phyloP scores from a whole-genome alignment of 106 monocot genomes.

The Acorus calamus region DNA sequence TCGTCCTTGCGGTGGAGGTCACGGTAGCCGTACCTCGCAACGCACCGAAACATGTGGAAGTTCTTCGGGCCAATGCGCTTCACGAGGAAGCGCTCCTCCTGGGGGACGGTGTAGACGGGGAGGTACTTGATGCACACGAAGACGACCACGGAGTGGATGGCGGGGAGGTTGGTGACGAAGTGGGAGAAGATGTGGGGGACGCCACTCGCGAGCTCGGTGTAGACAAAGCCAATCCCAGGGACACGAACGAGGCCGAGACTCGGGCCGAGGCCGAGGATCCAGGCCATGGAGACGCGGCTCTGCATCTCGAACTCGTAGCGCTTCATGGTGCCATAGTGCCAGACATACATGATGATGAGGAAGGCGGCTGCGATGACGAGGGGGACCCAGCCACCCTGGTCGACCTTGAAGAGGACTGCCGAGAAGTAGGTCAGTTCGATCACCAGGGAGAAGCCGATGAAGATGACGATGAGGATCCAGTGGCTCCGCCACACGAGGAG shows the following conservation, averaged over 20 bases:
- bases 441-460: slow-evolving; percentile 61
- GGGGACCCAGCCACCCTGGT: slow-evolving; percentile 92
- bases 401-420: slow-evolving; percentile 67
- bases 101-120: slow-evolving; percentile 74
- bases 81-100: slow-evolving; percentile 65
- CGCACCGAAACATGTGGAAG: slow-evolving; percentile 82
- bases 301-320: slow-evolving; percentile 90
- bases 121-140: slow-evolving; percentile 89
- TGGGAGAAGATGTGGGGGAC: slow-evolving; percentile 93
- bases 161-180: slow-evolving; percentile 86
- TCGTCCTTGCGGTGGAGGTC: slow-evolving; percentile 77
- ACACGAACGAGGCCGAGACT: slow-evolving; percentile 83
- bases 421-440: slow-evolving; percentile 83
- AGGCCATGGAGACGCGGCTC: slow-evolving; percentile 79
- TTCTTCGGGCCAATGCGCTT: slow-evolving; percentile 77
- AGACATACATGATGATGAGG: slow-evolving; percentile 74
- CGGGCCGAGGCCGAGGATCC: slow-evolving; percentile 89
- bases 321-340: slow-evolving; percentile 72
- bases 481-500: slow-evolving; percentile 87
- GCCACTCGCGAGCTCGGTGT: slow-evolving; percentile 75
- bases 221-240: slow-evolving; percentile 86
- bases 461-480: slow-evolving; percentile 58
- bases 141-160: slow-evolving; percentile 71
- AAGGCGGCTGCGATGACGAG: slow-evolving; percentile 63
- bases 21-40: slow-evolving; percentile 86